Evolutionary conservation across 331 rosid genomes (phyloP).

Genomic region (Malus hybrid): DNA sequence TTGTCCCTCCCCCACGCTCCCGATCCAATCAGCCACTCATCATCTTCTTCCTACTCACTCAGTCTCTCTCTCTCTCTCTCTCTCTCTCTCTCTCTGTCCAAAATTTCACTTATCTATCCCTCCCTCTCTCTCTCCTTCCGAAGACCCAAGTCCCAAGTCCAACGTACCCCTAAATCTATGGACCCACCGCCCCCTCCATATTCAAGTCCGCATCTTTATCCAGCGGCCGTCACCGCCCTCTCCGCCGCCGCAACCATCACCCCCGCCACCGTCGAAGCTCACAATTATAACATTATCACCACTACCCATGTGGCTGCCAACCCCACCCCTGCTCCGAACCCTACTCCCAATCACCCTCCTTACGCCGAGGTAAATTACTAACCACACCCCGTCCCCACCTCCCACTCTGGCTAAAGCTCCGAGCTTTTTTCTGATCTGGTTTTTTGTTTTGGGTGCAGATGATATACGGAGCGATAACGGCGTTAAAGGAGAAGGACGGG

Average conservation of each 20-base stretch:
- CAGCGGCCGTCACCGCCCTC: conserved; percentile 3
- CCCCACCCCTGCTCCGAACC: conserved; percentile 1
- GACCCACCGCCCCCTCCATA: conserved; percentile 37
- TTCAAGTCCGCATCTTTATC: neutral
- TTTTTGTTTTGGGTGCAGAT: conserved; percentile 34
- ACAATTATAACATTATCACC: conserved; percentile 10
- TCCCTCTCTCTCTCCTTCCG: neutral
- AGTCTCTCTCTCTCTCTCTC: neutral
- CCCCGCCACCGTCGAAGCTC: conserved; percentile 20
- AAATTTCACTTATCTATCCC: neutral
- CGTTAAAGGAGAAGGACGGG: conserved; percentile 68
- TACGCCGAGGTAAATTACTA: conserved; percentile 49
- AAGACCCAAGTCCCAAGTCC: neutral
- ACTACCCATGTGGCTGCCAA: conserved; percentile 13
- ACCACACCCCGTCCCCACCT: neutral
- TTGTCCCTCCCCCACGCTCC: neutral
- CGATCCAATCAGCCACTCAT: conserved; percentile 3
- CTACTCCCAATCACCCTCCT: conserved; percentile 42
- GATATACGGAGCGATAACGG: conserved; percentile 61
- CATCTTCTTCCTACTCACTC: neutral
- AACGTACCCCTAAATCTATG: conserved; percentile 23
- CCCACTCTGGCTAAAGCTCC: neutral
- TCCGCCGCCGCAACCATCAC: conserved; percentile 2
- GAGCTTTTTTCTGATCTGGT: neutral
- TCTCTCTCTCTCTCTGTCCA: neutral